A percentile compares a stretch with the other conserved stretches of the same genome.
These are phyloP conservation scores for Saksenaea vasiformis DNA, from an alignment of 371 early-diverging fungal species.

Conservation along the genomic window DNA sequence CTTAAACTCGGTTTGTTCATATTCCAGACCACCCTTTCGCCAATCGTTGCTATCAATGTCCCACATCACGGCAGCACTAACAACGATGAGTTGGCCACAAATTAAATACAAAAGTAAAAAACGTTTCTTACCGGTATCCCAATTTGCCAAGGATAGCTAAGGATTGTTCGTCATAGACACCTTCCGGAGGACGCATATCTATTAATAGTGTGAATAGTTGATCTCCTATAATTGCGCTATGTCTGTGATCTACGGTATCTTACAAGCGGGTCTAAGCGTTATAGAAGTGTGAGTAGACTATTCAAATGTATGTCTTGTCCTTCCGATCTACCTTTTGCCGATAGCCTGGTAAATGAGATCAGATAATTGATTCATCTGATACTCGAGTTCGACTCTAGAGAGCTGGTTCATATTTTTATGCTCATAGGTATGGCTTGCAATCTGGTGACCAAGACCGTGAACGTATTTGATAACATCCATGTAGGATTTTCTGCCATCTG, in stretches of 20 bases:
- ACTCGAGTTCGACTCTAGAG: conserved; percentile 16
- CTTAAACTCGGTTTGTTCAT: conserved; percentile 18
- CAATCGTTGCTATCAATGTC: conserved; percentile 61
- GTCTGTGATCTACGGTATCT: neutral
- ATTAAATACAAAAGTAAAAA: neutral
- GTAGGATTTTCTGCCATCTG: conserved; percentile 20
- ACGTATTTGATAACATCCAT: conserved; percentile 41
- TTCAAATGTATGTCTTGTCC: neutral
- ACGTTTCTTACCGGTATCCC: conserved; percentile 46
- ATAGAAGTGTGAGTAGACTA: neutral
- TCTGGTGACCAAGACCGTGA: conserved; percentile 45
- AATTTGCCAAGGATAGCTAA: conserved; percentile 39
- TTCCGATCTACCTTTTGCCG: conserved; percentile 19
- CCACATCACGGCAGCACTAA: conserved; percentile 47
- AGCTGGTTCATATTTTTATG: conserved; percentile 43
- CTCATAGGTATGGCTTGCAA: conserved; percentile 61
- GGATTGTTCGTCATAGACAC: conserved; percentile 34
- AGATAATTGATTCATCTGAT: conserved; percentile 30
- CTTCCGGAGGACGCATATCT: conserved; percentile 56
- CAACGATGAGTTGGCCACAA: neutral
- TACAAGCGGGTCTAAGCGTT: conserved; percentile 49
- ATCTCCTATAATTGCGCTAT: no score
- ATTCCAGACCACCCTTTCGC: conserved; percentile 20
- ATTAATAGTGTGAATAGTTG: no score
- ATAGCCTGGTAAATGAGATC: conserved; percentile 28